Percentiles rank a stretch among this genome's conserved stretches.
Evolutionary conservation across 495 filamentous ascomycete genomes (phyloP).

Genomic region (Friedmanniomyces simplex): DNA sequence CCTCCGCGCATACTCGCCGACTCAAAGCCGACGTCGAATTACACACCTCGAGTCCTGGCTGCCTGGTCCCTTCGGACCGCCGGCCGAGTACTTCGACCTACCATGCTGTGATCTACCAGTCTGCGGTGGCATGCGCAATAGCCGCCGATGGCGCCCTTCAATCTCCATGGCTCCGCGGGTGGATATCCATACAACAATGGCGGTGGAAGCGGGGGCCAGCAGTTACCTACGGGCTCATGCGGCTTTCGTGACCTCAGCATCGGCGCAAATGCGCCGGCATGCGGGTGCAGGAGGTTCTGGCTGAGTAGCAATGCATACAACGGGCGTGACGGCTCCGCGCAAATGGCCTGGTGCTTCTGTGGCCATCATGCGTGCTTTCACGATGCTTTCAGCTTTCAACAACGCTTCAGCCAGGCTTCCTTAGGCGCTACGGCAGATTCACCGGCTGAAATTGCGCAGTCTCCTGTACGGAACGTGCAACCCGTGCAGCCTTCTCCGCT

Average conservation of each 20-base stretch:
- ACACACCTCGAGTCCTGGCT: not conserved
- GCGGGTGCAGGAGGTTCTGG: slow-evolving; percentile 61
- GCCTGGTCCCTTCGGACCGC: not conserved
- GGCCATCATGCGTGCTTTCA: slow-evolving; percentile 66
- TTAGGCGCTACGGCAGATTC: not conserved
- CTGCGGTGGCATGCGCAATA: slow-evolving; percentile 15
- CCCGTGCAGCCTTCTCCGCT: not conserved
- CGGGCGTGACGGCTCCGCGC: slow-evolving; percentile 25
- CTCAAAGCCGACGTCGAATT: not conserved
- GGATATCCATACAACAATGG: slow-evolving; percentile 4
- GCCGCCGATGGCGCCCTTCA: slow-evolving; percentile 24
- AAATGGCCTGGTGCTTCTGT: slow-evolving; percentile 53
- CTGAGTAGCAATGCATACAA: slow-evolving; percentile 31
- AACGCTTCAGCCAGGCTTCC: slow-evolving; percentile 1
- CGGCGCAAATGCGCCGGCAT: slow-evolving; percentile 37
- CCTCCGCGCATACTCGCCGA: not conserved
- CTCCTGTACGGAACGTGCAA: not conserved
- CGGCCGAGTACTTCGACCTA: not conserved
- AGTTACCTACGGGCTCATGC: slow-evolving; percentile 42
- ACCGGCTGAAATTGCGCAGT: not conserved
- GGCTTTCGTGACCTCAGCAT: slow-evolving; percentile 48
- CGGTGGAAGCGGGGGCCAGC: slow-evolving; percentile 1
- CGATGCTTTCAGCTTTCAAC: slow-evolving; percentile 31
- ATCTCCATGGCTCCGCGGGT: not conserved
- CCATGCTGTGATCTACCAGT: slow-evolving; percentile 14